Evolutionary conservation across 768 basidiomycete genomes (phyloP).

Genomic region (Mycena latifolia): DNA sequence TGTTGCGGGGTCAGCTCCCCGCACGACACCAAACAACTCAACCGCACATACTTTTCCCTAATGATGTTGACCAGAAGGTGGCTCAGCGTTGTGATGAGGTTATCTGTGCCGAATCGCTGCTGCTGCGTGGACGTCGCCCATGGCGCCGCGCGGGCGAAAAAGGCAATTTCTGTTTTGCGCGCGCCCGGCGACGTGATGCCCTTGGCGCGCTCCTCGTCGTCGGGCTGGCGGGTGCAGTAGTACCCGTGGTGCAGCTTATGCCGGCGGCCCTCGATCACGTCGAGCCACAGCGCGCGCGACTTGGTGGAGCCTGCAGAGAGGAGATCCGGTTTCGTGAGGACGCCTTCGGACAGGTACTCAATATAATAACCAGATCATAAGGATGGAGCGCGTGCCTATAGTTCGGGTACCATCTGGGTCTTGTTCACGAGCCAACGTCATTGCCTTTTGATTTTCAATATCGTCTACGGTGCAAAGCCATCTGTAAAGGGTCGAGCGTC

Average conservation of each 20-base stretch:
- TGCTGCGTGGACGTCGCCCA: conserved; percentile 47
- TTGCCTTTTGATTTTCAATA: conserved; percentile 69
- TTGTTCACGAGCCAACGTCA: conserved; percentile 56
- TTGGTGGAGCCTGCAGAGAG: conserved; percentile 51
- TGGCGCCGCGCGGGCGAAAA: conserved; percentile 47
- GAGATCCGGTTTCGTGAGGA: conserved; percentile 68
- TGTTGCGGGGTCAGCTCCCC: no score
- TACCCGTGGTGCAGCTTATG: conserved; percentile 57
- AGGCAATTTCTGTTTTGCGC: conserved; percentile 46
- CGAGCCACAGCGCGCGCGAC: conserved; percentile 54
- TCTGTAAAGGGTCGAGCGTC: no score
- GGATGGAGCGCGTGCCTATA: no score
- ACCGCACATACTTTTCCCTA: conserved; percentile 1
- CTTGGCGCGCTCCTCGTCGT: conserved; percentile 49
- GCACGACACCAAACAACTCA: no score
- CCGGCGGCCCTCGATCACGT: conserved; percentile 52
- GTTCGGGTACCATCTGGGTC: conserved; percentile 57
- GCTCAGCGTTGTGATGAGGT: conserved; percentile 50
- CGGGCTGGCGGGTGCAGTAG: conserved; percentile 57
- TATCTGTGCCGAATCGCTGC: conserved; percentile 50
- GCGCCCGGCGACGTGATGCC: no score
- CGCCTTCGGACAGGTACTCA: no score
- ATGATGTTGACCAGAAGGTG: conserved; percentile 51
- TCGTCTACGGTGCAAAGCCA: conserved; percentile 62
- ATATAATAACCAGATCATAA: no score